Conservation (phyloP, 768 basidiomycete species). For the Sporobolomyces roseus region DNA sequence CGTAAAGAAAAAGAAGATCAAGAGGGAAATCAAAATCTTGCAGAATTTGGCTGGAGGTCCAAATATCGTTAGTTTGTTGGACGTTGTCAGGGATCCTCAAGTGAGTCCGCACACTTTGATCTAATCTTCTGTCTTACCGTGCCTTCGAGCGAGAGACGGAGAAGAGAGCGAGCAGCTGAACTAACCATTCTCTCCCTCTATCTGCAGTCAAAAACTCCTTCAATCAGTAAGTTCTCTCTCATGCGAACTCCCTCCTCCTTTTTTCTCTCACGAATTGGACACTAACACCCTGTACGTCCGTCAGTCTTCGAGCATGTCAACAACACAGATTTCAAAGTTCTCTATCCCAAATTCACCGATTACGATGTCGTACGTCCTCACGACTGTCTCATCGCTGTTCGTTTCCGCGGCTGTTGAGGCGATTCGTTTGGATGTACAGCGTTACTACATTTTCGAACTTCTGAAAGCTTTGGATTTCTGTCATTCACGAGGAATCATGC, state of each 20-base stretch:
- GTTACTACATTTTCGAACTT: slow-evolving; percentile 94
- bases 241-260: not conserved
- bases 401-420: no score
- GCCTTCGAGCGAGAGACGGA: no score
- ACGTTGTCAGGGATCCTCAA: slow-evolving; percentile 41
- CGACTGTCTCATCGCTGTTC: not conserved
- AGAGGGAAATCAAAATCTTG: slow-evolving; percentile 43
- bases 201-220: slow-evolving; percentile 38
- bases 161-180: no score
- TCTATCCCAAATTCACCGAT: slow-evolving; percentile 42
- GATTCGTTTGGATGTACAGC: no score
- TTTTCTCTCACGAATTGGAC: not conserved
- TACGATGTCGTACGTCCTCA: slow-evolving; percentile 31
- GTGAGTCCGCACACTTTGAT: slow-evolving; percentile 11
- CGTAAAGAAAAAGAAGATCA: slow-evolving; percentile 42
- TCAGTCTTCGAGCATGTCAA: slow-evolving; percentile 42
- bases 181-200: no score
- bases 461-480: slow-evolving; percentile 97
- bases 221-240: slow-evolving; percentile 11
- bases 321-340: slow-evolving; percentile 40
- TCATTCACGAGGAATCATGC: slow-evolving; percentile 77
- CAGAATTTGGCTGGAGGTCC: slow-evolving; percentile 34
- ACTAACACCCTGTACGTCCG: not conserved
- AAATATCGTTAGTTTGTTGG: slow-evolving; percentile 41
- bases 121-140: no score